These are phyloP conservation scores for Rhododendron henanense DNA, from an alignment of 148 eudicot species.

Conservation along the genomic window DNA sequence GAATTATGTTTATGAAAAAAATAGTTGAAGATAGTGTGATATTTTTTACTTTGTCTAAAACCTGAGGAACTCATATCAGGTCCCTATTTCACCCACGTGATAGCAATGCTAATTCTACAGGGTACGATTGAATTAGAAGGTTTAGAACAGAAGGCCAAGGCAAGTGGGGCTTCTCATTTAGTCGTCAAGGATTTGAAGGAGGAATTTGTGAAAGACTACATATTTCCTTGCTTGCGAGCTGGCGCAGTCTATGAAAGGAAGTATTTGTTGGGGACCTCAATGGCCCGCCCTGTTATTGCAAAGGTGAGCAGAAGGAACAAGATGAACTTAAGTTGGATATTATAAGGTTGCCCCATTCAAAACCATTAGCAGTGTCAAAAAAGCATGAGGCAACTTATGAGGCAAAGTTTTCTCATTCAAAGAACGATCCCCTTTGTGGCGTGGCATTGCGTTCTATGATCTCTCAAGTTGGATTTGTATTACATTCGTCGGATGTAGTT, in stretches of 20 bases:
- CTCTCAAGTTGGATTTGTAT: neutral
- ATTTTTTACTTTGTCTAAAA: neutral
- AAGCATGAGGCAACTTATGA: neutral
- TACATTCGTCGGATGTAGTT: neutral
- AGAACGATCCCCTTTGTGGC: neutral
- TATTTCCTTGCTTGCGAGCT: conserved; percentile 93
- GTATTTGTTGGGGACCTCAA: conserved; percentile 94
- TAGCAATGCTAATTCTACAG: conserved; percentile 27
- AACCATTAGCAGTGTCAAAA: neutral
- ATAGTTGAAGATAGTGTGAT: neutral
- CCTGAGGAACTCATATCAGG: neutral
- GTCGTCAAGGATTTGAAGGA: conserved; percentile 95
- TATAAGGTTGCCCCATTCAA: neutral
- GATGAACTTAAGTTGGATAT: neutral
- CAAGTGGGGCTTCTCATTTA: conserved; percentile 94
- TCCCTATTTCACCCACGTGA: neutral
- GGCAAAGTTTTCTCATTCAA: neutral
- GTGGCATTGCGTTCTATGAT: neutral
- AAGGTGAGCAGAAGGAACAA: conserved; percentile 45
- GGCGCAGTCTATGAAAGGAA: conserved; percentile 96
- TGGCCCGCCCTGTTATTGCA: conserved; percentile 99
- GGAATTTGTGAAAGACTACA: conserved; percentile 87
- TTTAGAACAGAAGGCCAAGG: conserved; percentile 90
- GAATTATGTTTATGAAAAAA: neutral
- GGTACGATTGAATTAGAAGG: conserved; percentile 89